Evolutionary conservation across 257 asterid genomes (phyloP).

Genomic region (Solanum raphanifolium): DNA sequence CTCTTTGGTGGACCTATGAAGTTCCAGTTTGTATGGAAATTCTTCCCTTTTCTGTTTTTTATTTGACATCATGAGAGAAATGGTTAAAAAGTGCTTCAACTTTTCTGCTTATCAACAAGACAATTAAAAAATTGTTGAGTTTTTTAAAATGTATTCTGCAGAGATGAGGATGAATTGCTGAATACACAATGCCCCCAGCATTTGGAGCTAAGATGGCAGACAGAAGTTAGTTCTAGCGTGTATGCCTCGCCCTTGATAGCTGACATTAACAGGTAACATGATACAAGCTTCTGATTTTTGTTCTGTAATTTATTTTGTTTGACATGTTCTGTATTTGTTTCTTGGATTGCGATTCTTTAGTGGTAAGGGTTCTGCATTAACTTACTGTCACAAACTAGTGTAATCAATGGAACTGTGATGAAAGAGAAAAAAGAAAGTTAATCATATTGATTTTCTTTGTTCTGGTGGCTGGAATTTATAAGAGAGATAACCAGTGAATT

Average conservation of each 20-base stretch:
- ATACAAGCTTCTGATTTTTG: neutral
- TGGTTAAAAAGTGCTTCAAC: neutral
- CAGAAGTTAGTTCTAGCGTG: constrained; percentile 97
- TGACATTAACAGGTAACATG: constrained; percentile 80
- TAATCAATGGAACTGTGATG: neutral
- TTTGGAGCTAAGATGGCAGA: constrained; percentile 96
- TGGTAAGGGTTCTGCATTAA: neutral
- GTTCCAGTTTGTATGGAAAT: neutral
- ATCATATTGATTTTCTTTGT: neutral
- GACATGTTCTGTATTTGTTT: neutral
- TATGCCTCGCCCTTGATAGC: constrained; percentile 90
- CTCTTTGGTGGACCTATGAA: neutral
- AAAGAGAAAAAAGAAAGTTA: neutral
- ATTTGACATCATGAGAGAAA: neutral
- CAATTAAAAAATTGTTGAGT: neutral
- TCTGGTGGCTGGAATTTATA: neutral
- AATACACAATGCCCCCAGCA: constrained; percentile 94
- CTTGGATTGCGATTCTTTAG: neutral
- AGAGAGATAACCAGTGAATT: neutral
- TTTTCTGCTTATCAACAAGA: neutral
- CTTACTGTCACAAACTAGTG: neutral
- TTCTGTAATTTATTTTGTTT: neutral
- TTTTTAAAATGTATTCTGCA: neutral
- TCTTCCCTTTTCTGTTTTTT: neutral
- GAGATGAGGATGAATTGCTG: constrained; percentile 87